A percentile compares a stretch with the other conserved stretches of the same genome.
Evolutionary conservation across 441 rosid genomes (phyloP).

Genomic region (Adansonia madagascariensis): DNA sequence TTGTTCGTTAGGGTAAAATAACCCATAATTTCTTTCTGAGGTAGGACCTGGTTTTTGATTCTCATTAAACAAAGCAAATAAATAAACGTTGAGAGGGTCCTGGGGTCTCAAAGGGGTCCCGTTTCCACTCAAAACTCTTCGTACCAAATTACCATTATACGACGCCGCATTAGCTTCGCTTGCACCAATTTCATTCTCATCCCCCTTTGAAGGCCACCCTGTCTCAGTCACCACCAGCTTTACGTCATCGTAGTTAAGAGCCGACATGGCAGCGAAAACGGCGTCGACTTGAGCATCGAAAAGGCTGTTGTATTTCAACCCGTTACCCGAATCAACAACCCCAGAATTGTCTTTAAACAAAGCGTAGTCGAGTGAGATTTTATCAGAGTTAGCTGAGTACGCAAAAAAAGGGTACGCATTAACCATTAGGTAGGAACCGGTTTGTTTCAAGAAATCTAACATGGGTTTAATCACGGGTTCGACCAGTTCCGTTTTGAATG

Average conservation of each 20-base stretch:
- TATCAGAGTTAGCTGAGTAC: slow-evolving; percentile 57
- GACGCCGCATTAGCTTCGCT: slow-evolving; percentile 57
- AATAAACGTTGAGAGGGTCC: slow-evolving; percentile 49
- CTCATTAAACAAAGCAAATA: slow-evolving; percentile 72
- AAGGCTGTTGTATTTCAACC: slow-evolving; percentile 64
- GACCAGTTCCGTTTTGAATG: slow-evolving; percentile 59
- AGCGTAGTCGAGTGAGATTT: slow-evolving; percentile 72
- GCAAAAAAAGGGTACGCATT: slow-evolving; percentile 90
- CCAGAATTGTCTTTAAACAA: slow-evolving; percentile 67
- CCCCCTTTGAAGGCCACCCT: slow-evolving; percentile 74
- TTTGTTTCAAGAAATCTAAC: slow-evolving; percentile 58
- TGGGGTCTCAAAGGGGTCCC: slow-evolving; percentile 67
- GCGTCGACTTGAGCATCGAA: slow-evolving; percentile 90
- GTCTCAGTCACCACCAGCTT: slow-evolving; percentile 62
- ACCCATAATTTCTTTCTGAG: slow-evolving; percentile 66
- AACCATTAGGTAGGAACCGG: slow-evolving; percentile 72
- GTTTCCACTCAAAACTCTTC: slow-evolving; percentile 46
- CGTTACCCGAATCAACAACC: slow-evolving; percentile 73
- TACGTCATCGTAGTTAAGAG: slow-evolving; percentile 48
- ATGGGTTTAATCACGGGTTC: slow-evolving; percentile 76
- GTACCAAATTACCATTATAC: slow-evolving; percentile 62
- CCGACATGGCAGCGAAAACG: slow-evolving; percentile 66
- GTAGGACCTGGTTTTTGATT: slow-evolving; percentile 64
- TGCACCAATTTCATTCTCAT: slow-evolving; percentile 55
- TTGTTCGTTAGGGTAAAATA: slow-evolving; percentile 58